phyloP scores from a whole-genome alignment of 2,329 filamentous ascomycete genomes.

The Colletotrichum aenigma region DNA sequence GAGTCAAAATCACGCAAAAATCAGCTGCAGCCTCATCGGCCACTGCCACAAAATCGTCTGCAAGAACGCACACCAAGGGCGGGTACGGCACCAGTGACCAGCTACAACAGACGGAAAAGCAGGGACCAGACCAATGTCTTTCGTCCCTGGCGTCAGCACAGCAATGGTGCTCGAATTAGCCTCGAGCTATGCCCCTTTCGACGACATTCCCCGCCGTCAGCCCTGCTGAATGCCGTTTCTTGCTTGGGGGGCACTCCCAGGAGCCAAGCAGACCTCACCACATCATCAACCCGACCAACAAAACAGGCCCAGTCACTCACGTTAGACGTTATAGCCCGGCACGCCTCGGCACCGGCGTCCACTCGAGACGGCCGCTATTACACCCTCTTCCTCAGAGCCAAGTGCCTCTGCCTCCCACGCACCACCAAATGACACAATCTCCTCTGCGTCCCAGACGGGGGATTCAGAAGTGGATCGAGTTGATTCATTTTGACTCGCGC shows the following conservation, averaged over 20 bases:
- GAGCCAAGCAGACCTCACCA: conserved; percentile 7
- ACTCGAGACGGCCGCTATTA: background rate
- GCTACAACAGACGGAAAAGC: background rate
- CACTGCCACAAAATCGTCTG: conserved; percentile 4
- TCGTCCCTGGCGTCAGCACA: conserved; percentile 11
- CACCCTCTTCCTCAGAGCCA: background rate
- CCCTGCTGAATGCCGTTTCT: conserved; percentile 14
- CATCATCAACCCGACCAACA: conserved; percentile 11
- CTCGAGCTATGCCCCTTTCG: background rate
- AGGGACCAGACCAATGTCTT: conserved; percentile 1
- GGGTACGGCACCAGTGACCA: background rate
- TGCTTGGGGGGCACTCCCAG: background rate
- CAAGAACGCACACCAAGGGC: background rate
- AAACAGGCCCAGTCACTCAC: background rate
- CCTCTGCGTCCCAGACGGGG: background rate
- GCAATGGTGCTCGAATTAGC: conserved; percentile 13
- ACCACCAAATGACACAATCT: conserved; percentile 4
- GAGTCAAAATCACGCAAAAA: background rate
- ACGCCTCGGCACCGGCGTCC: background rate
- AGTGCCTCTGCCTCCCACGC: background rate
- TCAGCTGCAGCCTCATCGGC: background rate
- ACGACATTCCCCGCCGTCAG: background rate
- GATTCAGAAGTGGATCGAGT: background rate
- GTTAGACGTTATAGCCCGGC: background rate
- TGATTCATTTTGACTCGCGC: conserved; percentile 13